phyloP scores from a whole-genome alignment of 1,139 yeast species.

The Oligophagozyma castellii region DNA sequence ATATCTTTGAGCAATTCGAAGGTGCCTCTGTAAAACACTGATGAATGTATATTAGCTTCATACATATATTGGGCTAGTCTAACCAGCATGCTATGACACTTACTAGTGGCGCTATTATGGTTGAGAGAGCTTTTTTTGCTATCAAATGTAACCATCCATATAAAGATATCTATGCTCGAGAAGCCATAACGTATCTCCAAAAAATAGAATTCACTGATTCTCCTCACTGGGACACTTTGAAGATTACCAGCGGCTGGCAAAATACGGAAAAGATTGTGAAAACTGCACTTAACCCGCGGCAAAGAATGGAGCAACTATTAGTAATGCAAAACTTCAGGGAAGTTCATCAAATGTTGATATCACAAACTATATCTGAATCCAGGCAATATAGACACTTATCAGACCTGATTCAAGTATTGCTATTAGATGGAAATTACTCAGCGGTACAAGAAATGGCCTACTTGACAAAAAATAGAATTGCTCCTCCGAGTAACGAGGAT shows the following conservation, averaged over 20 bases:
- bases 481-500: neutral
- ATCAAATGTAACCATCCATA: too few species aligned
- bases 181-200: neutral
- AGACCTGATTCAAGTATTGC: conserved; percentile 7
- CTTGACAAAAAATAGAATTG: conserved; percentile 6
- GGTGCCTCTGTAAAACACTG: too few species aligned
- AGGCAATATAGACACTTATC: conserved; percentile 10
- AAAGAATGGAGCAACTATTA: conserved; percentile 4
- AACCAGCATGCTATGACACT: too few species aligned
- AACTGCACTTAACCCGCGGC: neutral
- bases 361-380: conserved; percentile 2
- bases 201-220: neutral
- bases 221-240: neutral
- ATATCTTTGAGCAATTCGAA: too few species aligned
- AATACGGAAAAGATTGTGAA: neutral
- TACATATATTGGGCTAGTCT: too few species aligned
- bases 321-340: conserved; percentile 12
- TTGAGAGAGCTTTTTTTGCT: too few species aligned
- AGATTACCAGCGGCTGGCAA: neutral
- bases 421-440: conserved; percentile 12
- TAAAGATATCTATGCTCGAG: too few species aligned
- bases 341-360: conserved; percentile 12
- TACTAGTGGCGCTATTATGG: too few species aligned
- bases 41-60: too few species aligned
- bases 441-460: conserved; percentile 15